Conservation (phyloP, 768 basidiomycete species). For the Trametes gibbosa region DNA sequence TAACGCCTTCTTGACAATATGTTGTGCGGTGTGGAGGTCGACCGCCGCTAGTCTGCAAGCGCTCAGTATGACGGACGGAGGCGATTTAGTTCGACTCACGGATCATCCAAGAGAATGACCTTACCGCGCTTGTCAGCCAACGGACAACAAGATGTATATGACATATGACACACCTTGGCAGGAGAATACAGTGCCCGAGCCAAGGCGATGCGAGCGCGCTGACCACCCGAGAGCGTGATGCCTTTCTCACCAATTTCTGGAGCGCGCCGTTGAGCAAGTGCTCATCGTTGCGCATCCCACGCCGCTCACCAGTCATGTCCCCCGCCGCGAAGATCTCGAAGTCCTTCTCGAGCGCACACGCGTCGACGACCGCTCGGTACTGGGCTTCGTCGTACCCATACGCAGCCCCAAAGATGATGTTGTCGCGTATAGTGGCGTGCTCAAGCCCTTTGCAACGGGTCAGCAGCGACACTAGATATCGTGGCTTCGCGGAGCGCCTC, state of each 20-base stretch:
- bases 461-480: conserved; percentile 9
- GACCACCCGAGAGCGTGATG: conserved; percentile 71
- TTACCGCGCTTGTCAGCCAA: conserved; percentile 18
- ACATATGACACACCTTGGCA: conserved; percentile 42
- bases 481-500: conserved; percentile 12
- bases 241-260: conserved; percentile 81
- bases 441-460: conserved; percentile 55
- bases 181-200: conserved; percentile 80
- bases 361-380: conserved; percentile 66
- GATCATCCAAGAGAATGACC: conserved; percentile 69
- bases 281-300: not conserved
- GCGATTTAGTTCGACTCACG: conserved; percentile 41
- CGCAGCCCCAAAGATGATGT: conserved; percentile 70
- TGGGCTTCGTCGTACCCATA: conserved; percentile 59
- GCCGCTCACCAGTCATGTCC: conserved; percentile 61
- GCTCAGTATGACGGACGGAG: conserved; percentile 13
- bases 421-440: conserved; percentile 78
- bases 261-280: no score
- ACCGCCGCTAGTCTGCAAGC: conserved; percentile 57
- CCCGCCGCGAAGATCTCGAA: conserved; percentile 71
- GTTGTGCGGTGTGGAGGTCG: conserved; percentile 75
- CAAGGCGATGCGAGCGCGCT: conserved; percentile 69
- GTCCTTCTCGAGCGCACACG: conserved; percentile 73
- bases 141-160: not conserved
- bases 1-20: conserved; percentile 64